Evolutionary conservation across 2,329 filamentous ascomycete genomes (phyloP).

Genomic region (Fusarium humuli): DNA sequence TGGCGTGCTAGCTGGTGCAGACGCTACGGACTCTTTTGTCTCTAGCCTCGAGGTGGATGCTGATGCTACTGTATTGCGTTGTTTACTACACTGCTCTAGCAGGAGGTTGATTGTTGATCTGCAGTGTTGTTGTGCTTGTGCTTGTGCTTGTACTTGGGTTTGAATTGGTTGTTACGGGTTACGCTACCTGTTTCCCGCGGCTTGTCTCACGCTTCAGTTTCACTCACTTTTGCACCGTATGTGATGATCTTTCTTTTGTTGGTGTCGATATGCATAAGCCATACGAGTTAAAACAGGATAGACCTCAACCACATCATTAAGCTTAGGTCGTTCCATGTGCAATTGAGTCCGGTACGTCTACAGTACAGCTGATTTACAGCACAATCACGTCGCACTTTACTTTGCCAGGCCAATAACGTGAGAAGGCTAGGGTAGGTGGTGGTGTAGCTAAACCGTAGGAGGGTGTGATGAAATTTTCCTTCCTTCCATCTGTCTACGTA

Average conservation of each 20-base stretch:
- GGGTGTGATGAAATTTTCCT: slow-evolving; percentile 36
- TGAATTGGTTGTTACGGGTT: slow-evolving; percentile 32
- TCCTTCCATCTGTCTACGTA: slow-evolving; percentile 17
- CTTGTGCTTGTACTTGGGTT: background rate
- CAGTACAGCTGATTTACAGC: slow-evolving; percentile 9
- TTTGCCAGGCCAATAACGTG: slow-evolving; percentile 20
- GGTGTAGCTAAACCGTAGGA: slow-evolving; percentile 27
- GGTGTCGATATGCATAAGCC: background rate
- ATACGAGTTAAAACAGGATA: background rate
- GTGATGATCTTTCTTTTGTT: background rate
- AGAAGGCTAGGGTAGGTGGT: slow-evolving; percentile 30
- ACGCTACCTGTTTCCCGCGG: slow-evolving; percentile 7
- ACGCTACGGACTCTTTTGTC: slow-evolving; percentile 23
- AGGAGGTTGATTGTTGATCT: slow-evolving; percentile 38
- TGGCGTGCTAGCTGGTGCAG: slow-evolving; percentile 43
- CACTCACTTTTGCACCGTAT: background rate
- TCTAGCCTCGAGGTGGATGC: slow-evolving; percentile 26
- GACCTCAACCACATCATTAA: slow-evolving; percentile 12
- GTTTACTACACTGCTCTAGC: slow-evolving; percentile 27
- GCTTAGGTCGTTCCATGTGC: background rate
- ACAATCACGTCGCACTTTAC: slow-evolving; percentile 21
- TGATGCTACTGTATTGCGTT: slow-evolving; percentile 34
- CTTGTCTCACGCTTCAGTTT: background rate
- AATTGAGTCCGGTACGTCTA: background rate
- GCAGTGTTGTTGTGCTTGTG: slow-evolving; percentile 21